Evolutionary conservation across 495 filamentous ascomycete species (phyloP).

Genomic region (Bathelium albidoporum): DNA sequence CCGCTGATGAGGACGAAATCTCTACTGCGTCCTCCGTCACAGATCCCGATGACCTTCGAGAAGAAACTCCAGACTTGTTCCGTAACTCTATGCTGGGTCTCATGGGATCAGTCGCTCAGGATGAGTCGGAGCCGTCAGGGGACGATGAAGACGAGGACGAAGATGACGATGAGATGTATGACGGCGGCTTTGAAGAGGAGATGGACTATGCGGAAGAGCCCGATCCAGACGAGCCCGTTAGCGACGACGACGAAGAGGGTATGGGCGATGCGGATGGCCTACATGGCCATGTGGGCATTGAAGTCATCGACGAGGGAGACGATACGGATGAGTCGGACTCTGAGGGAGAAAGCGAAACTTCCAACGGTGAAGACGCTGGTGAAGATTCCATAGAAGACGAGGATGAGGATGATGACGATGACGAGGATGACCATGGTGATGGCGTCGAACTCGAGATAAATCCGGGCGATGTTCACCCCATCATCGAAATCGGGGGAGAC

Average conservation of each 20-base stretch:
- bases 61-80: conserved; percentile 95
- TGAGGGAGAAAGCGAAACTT: conserved; percentile 44
- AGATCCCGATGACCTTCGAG: conserved; percentile 64
- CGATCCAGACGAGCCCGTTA: conserved; percentile 69
- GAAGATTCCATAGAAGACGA: conserved; percentile 52
- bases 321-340: conserved; percentile 18
- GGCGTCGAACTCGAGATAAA: conserved; percentile 48
- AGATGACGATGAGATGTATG: conserved; percentile 31
- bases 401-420: conserved; percentile 44
- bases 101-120: conserved; percentile 63
- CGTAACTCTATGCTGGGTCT: conserved; percentile 92
- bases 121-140: conserved; percentile 57
- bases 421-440: conserved; percentile 40
- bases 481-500: conserved; percentile 21
- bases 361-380: conserved; percentile 54
- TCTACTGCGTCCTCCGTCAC: conserved; percentile 83
- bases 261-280: conserved; percentile 83
- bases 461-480: conserved; percentile 10
- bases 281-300: conserved; percentile 61
- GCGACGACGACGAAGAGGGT: conserved; percentile 75
- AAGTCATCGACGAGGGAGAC: conserved; percentile 72
- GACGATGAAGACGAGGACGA: conserved; percentile 65
- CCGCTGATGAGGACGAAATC: conserved; percentile 72
- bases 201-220: conserved; percentile 79
- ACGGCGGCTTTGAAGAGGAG: conserved; percentile 63